Evolutionary conservation across 768 basidiomycete genomes (phyloP).

Genomic region (Grammothele lineata): DNA sequence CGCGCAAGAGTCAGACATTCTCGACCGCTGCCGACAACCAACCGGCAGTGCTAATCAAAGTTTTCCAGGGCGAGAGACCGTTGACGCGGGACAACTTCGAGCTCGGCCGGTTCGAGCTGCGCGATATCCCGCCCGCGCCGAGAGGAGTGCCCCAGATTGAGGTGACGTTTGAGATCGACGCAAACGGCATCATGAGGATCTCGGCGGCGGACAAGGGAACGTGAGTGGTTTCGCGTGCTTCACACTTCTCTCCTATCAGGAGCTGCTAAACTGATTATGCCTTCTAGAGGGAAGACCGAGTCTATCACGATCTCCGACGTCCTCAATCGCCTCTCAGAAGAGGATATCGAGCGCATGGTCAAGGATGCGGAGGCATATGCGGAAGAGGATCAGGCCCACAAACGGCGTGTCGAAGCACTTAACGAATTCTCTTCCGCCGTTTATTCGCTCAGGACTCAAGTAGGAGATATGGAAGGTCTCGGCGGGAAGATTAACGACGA

Average conservation of each 20-base stretch:
- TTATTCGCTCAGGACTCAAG: conserved; percentile 83
- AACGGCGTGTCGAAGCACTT: conserved; percentile 82
- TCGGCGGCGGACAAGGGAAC: conserved; percentile 92
- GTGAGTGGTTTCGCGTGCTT: conserved; percentile 28
- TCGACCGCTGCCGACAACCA: conserved; percentile 37
- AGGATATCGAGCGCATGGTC: conserved; percentile 93
- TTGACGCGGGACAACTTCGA: conserved; percentile 46
- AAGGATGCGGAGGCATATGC: conserved; percentile 89
- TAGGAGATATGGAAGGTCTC: conserved; percentile 83
- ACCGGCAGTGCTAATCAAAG: conserved; percentile 33
- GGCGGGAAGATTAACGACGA: conserved; percentile 82
- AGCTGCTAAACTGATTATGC: neutral
- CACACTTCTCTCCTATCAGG: neutral
- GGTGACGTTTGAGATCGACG: conserved; percentile 43
- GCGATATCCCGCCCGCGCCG: conserved; percentile 41
- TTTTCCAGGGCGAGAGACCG: conserved; percentile 39
- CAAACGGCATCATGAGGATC: conserved; percentile 69
- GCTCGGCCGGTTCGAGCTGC: conserved; percentile 45
- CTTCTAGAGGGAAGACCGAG: conserved; percentile 69
- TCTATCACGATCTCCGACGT: conserved; percentile 95
- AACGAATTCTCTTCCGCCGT: conserved; percentile 79
- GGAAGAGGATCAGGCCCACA: conserved; percentile 68
- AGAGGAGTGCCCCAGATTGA: conserved; percentile 29
- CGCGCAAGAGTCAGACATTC: conserved; percentile 49
- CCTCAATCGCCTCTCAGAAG: conserved; percentile 67